phyloP scores from a whole-genome alignment of 2,329 filamentous ascomycete genomes.

The Ophioceras dolichostomum region DNA sequence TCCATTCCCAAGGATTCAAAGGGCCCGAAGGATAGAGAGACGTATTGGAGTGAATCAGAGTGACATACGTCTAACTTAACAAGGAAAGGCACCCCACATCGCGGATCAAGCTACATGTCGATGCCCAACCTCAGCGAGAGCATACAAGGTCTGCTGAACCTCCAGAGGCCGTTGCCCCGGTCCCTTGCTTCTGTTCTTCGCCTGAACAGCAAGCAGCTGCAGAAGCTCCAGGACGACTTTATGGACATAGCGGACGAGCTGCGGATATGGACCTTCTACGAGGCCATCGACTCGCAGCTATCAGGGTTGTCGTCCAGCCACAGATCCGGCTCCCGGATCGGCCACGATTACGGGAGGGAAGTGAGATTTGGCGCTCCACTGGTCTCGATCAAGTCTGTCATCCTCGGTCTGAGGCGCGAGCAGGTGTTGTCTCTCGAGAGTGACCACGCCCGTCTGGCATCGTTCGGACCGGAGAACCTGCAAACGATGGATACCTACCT shows the following conservation, averaged over 20 bases:
- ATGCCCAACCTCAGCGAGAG: conserved; percentile 42
- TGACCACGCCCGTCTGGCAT: conserved; percentile 41
- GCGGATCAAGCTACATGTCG: conserved; percentile 50
- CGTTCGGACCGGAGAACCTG: conserved; percentile 36
- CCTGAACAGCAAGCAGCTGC: conserved; percentile 34
- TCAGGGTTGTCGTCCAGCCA: no score
- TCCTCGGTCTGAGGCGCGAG: conserved; percentile 38
- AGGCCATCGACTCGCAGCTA: conserved; percentile 47
- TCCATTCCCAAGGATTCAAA: conserved; percentile 6
- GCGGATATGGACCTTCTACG: conserved; percentile 50
- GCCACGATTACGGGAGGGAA: no score
- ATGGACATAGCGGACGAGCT: conserved; percentile 43
- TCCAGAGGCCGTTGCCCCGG: conserved; percentile 35
- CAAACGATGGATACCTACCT: conserved; percentile 31
- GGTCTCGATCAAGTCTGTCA: conserved; percentile 42
- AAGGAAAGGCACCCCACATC: conserved; percentile 41
- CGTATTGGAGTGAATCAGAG: no score
- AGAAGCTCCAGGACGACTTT: conserved; percentile 41
- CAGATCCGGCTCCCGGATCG: conserved; percentile 19
- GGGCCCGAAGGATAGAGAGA: no score
- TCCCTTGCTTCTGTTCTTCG: conserved; percentile 37
- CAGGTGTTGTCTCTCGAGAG: conserved; percentile 40
- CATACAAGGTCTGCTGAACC: conserved; percentile 37
- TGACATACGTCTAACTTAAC: conserved; percentile 7
- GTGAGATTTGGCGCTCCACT: conserved; percentile 48